These are phyloP conservation scores for Triangularia setosa DNA, from an alignment of 2,329 filamentous ascomycete genomes.

Conservation along the genomic window DNA sequence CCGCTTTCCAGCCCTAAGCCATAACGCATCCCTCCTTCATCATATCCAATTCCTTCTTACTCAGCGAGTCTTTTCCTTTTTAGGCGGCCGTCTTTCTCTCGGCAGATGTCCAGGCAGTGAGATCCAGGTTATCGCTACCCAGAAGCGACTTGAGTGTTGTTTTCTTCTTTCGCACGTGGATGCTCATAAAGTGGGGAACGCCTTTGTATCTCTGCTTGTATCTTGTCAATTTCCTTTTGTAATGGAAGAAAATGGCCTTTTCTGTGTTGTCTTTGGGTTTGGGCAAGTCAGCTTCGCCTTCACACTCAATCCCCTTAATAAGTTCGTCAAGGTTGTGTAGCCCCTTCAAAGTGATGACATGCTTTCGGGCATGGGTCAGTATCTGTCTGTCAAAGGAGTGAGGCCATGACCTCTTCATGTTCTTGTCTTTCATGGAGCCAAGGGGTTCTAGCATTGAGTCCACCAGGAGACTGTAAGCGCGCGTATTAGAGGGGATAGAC, in stretches of 20 bases:
- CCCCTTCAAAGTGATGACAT: slow-evolving; percentile 31
- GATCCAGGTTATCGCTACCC: slow-evolving; percentile 35
- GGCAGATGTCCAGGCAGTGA: slow-evolving; percentile 32
- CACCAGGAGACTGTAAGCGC: slow-evolving; percentile 22
- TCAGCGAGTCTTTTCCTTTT: slow-evolving; percentile 35
- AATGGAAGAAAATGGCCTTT: slow-evolving; percentile 26
- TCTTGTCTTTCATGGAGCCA: slow-evolving; percentile 17
- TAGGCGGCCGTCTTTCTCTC: slow-evolving; percentile 34
- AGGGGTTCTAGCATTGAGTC: slow-evolving; percentile 2
- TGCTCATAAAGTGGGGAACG: slow-evolving; percentile 6
- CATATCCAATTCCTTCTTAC: slow-evolving; percentile 30
- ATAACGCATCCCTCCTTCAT: slow-evolving; percentile 34
- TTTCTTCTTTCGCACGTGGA: not conserved
- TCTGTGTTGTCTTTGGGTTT: slow-evolving; percentile 13
- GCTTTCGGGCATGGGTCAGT: slow-evolving; percentile 33
- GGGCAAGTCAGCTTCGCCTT: slow-evolving; percentile 20
- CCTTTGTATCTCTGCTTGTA: slow-evolving; percentile 17
- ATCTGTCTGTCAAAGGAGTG: slow-evolving; percentile 31
- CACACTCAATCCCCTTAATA: slow-evolving; percentile 5
- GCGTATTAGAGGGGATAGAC: slow-evolving; percentile 18
- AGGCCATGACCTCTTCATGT: slow-evolving; percentile 16
- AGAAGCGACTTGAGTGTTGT: slow-evolving; percentile 22
- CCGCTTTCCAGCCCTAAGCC: not conserved
- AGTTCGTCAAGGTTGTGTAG: slow-evolving; percentile 24
- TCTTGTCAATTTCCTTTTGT: slow-evolving; percentile 11